phyloP scores from a whole-genome alignment of 2,329 filamentous ascomycete species.

The Arthrobotrys entomopaga region DNA sequence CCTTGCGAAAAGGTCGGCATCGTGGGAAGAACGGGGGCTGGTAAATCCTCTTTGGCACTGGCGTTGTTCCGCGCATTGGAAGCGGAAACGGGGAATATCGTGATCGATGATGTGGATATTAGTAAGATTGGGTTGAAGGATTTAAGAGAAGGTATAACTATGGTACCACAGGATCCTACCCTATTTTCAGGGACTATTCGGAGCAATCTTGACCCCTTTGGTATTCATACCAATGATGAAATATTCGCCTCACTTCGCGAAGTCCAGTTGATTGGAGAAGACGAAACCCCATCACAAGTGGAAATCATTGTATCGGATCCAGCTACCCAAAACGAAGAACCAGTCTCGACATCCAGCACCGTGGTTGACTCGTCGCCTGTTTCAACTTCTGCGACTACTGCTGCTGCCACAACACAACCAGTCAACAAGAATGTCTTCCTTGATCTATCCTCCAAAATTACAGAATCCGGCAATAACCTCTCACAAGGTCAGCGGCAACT shows the following conservation, averaged over 20 bases:
- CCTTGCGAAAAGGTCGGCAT: slow-evolving; percentile 94
- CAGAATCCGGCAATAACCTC: slow-evolving; percentile 91
- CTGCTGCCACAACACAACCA: slow-evolving; percentile 64
- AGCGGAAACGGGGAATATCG: slow-evolving; percentile 85
- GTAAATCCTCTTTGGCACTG: slow-evolving; percentile 93
- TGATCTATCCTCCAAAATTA: slow-evolving; percentile 82
- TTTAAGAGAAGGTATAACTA: slow-evolving; percentile 91
- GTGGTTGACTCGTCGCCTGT: slow-evolving; percentile 48
- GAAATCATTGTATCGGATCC: slow-evolving; percentile 37
- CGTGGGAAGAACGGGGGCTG: slow-evolving; percentile 92
- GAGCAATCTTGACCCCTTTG: slow-evolving; percentile 92
- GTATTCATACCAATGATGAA: slow-evolving; percentile 85
- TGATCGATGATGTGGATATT: slow-evolving; percentile 92
- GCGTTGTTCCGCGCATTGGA: slow-evolving; percentile 94
- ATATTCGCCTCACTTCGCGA: slow-evolving; percentile 86
- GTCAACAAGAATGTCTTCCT: slow-evolving; percentile 92
- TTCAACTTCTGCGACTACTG: slow-evolving; percentile 58
- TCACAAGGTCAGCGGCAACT: slow-evolving; percentile 97
- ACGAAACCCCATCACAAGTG: slow-evolving; percentile 58
- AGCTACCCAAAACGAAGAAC: slow-evolving; percentile 58
- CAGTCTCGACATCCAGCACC: slow-evolving; percentile 31
- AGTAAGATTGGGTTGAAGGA: slow-evolving; percentile 90
- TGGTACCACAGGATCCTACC: slow-evolving; percentile 96
- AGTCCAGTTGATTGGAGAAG: slow-evolving; percentile 81
- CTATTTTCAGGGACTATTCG: slow-evolving; percentile 92